These are phyloP conservation scores for Exophiala spinifera DNA, from an alignment of 2,329 filamentous ascomycete genomes.

Conservation along the genomic window DNA sequence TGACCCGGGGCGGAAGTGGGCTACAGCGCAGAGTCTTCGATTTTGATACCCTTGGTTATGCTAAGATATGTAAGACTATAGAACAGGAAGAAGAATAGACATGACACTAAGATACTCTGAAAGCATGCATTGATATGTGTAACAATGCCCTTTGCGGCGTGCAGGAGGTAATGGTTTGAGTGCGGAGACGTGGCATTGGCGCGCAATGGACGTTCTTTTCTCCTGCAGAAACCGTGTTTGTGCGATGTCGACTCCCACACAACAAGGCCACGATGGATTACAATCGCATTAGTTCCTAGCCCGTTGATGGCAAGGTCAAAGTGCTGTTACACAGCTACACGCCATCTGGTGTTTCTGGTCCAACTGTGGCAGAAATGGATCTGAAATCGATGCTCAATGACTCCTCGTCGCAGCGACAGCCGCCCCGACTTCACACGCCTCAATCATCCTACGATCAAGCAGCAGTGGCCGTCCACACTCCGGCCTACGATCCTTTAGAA, in stretches of 20 bases:
- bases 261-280: constrained; percentile 20
- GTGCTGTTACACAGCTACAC: constrained; percentile 25
- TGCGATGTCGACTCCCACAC: constrained; percentile 7
- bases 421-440: constrained; percentile 27
- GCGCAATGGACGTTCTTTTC: constrained; percentile 6
- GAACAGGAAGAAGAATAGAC: neutral
- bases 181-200: constrained; percentile 17
- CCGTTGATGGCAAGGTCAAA: constrained; percentile 19
- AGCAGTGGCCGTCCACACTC: constrained; percentile 7
- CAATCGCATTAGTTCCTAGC: constrained; percentile 2
- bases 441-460: constrained; percentile 20
- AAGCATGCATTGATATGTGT: constrained; percentile 8
- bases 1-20: neutral
- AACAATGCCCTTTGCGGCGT: constrained; percentile 5
- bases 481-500: constrained; percentile 22
- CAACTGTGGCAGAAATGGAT: constrained; percentile 27
- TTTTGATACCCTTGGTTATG: constrained; percentile 12
- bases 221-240: constrained; percentile 13
- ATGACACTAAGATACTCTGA: neutral
- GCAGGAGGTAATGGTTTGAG: neutral
- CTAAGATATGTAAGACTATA: constrained; percentile 7
- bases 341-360: constrained; percentile 21
- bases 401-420: constrained; percentile 21
- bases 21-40: neutral
- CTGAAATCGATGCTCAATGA: constrained; percentile 32